Evolutionary conservation across 2,329 filamentous ascomycete genomes (phyloP), one percentile per base, ranked within the genome.

Genomic region (Hypoxylon sp.): DNA sequence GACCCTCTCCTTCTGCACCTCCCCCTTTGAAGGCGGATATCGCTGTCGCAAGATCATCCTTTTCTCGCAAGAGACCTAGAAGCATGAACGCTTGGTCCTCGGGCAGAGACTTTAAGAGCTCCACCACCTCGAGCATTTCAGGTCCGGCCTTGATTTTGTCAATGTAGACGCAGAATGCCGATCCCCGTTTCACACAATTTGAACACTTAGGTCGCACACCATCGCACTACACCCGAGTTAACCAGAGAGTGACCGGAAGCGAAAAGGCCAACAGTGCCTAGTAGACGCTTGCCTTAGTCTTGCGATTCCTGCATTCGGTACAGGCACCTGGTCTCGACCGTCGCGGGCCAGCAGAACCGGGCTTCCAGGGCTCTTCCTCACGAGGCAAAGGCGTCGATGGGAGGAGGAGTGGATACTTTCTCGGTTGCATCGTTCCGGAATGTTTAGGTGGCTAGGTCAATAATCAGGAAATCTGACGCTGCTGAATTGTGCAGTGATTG

Each of bases 111-210:
- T 69, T 72, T 2, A 79, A 55, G 1, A 75, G 66, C 9, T 74
- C 67, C 3, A 78, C 41, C 1, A 79, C 19, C 41, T 79, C 76
- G 1, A 69, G 51, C 11, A 59, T 58, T 25, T 69, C 68, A 2
- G 64, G 68, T 9, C 62, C 66, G 14, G 68, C 55, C 28, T 68
- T 63, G 17, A 60, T 28, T 46, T 62, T 64, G 21, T 73, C 73
- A 5, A 65, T 41, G 28, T 73, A 73, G 6, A 66, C 14, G 30
- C 73, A 75, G 6, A 6, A 14, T 5, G 23, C 3, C 17, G 57
- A 14, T 1, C 62, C 65, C 28, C 73, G 71, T 53, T 60, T 71
- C 6, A 34, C 11, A 28, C 73, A 75, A 38, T 68, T 67, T 1
- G 60, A 36, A 25, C 73, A 75, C 21, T 21, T 63, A 2, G 73